A percentile compares a stretch with the other conserved stretches of the same genome.
These are phyloP conservation scores for Hypoxylon sp. DNA, from an alignment of 2,329 filamentous ascomycete species.

Conservation along the genomic window DNA sequence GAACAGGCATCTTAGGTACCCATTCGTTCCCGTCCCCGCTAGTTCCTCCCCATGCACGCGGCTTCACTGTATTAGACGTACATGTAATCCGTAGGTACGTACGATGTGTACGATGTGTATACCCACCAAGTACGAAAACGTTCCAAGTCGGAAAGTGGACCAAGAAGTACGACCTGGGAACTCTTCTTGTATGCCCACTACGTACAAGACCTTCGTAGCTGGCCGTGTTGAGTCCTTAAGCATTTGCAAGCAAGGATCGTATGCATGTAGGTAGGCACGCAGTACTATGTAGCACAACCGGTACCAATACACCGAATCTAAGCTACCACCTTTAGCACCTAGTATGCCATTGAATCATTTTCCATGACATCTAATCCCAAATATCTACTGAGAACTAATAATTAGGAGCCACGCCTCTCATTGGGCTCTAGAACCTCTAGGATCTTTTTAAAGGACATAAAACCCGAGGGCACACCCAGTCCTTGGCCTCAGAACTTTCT, in stretches of 20 bases:
- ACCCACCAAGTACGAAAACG: neutral
- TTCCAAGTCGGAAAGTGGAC: neutral
- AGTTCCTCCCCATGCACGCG: conserved; percentile 1
- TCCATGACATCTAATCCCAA: neutral
- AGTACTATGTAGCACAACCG: neutral
- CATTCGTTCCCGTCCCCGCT: conserved; percentile 4
- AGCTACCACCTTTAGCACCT: neutral
- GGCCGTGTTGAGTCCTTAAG: neutral
- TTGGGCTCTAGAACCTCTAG: conserved; percentile 1
- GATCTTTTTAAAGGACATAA: conserved; percentile 6
- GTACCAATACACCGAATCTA: neutral
- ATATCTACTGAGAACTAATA: neutral
- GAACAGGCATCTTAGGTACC: conserved; percentile 1
- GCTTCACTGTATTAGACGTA: neutral
- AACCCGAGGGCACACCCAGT: neutral
- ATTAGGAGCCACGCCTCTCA: neutral
- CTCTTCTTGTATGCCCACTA: neutral
- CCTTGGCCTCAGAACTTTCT: neutral
- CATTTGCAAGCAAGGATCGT: neutral
- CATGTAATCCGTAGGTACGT: conserved; percentile 2
- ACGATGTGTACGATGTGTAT: conserved; percentile 2
- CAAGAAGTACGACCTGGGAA: neutral
- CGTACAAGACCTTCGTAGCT: conserved; percentile 1
- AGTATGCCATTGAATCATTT: neutral
- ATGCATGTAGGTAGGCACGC: too few relatives aligned